phyloP scores from a whole-genome alignment of 1,284 basidiomycete genomes.

The Irpex rosettiformis region DNA sequence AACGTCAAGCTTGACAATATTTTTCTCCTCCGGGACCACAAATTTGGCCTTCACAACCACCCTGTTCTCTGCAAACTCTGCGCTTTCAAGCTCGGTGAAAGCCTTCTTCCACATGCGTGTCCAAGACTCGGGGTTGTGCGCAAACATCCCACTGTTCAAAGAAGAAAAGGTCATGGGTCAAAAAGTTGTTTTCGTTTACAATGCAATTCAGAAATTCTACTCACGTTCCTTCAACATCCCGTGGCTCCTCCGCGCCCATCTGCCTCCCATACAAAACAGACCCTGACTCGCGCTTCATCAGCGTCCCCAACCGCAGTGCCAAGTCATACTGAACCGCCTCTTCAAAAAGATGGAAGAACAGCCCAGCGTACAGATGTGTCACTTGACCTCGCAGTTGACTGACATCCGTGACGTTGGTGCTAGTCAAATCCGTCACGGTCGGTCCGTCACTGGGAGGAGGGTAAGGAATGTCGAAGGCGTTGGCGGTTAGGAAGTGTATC shows the following conservation, averaged over 20 bases:
- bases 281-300: slow-evolving; percentile 24
- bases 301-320: slow-evolving; percentile 25
- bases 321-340: slow-evolving; percentile 31
- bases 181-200: too few species aligned
- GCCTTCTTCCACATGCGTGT: slow-evolving; percentile 25
- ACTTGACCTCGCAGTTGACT: slow-evolving; percentile 19
- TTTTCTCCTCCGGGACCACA: slow-evolving; percentile 9
- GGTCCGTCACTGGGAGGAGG: neutral
- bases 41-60: slow-evolving; percentile 23
- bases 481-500: slow-evolving; percentile 30
- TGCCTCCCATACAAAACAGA: slow-evolving; percentile 31
- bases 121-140: slow-evolving; percentile 28
- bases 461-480: slow-evolving; percentile 27
- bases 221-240: slow-evolving; percentile 27
- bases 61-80: slow-evolving; percentile 17
- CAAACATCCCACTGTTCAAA: slow-evolving; percentile 25
- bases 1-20: slow-evolving; percentile 8
- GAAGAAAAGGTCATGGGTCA: too few species aligned
- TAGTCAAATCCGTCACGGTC: slow-evolving; percentile 14
- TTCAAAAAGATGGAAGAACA: slow-evolving; percentile 36
- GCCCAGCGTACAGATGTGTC: slow-evolving; percentile 29
- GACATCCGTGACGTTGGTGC: too few species aligned
- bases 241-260: slow-evolving; percentile 25
- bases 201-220: slow-evolving; percentile 8
- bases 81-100: slow-evolving; percentile 23